phyloP scores from a whole-genome alignment of 441 rosid species.

The Eutrema salsugineum region DNA sequence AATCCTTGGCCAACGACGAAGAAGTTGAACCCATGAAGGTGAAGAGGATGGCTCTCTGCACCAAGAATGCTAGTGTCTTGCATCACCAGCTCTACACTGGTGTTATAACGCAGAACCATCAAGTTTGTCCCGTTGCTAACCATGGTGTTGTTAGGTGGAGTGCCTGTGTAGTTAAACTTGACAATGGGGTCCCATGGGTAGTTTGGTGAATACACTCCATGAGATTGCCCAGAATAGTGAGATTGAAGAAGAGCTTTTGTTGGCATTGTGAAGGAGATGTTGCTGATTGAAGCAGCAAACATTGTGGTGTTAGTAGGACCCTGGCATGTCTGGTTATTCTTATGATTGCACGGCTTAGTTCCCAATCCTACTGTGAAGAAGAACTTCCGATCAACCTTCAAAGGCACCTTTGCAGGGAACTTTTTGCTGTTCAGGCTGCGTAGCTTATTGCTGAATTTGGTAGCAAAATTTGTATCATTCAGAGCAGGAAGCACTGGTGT shows the following conservation, averaged over 20 bases:
- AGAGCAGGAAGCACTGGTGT: constrained; percentile 58
- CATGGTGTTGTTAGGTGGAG: constrained; percentile 48
- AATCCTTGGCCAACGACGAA: constrained; percentile 74
- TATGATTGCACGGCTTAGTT: constrained; percentile 54
- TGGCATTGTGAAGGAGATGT: constrained; percentile 66
- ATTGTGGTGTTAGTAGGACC: constrained; percentile 63
- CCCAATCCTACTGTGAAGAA: constrained; percentile 73
- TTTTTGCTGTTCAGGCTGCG: constrained; percentile 47
- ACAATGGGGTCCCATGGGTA: constrained; percentile 41
- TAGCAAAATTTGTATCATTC: constrained; percentile 56
- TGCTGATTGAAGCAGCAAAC: constrained; percentile 53
- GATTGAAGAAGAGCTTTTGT: constrained; percentile 66
- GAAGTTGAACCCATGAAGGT: constrained; percentile 72
- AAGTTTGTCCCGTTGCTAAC: constrained; percentile 53
- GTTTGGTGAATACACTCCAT: constrained; percentile 41
- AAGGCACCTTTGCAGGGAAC: constrained; percentile 73
- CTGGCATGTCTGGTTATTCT: constrained; percentile 67
- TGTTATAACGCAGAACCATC: constrained; percentile 52
- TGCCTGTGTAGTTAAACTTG: constrained; percentile 51
- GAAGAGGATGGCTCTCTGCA: constrained; percentile 57
- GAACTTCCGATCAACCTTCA: constrained; percentile 45
- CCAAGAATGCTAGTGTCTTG: constrained; percentile 61
- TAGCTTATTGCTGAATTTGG: constrained; percentile 45
- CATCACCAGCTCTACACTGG: constrained; percentile 57
- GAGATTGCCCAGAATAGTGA: constrained; percentile 43